Evolutionary conservation across 1,284 basidiomycete species (phyloP).

Genomic region (Entoloma clypeatum): DNA sequence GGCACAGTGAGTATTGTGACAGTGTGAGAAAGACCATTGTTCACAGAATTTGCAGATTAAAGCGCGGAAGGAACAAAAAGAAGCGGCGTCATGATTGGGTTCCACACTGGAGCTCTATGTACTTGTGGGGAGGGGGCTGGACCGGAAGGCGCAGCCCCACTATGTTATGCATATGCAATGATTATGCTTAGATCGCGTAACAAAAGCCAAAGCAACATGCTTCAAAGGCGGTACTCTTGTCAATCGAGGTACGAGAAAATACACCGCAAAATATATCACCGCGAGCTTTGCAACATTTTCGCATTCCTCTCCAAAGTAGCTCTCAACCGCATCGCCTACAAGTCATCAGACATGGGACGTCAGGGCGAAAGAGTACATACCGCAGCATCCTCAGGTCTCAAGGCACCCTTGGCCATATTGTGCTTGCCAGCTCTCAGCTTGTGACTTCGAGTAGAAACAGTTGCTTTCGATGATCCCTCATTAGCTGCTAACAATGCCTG

Average conservation of each 20-base stretch:
- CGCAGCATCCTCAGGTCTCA: constrained; percentile 75
- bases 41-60: constrained; percentile 44
- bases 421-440: constrained; percentile 65
- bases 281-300: constrained; percentile 35
- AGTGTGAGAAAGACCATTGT: constrained; percentile 4
- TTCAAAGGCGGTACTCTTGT: constrained; percentile 9
- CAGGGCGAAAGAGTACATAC: constrained; percentile 38
- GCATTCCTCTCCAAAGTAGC: constrained; percentile 58
- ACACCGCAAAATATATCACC: constrained; percentile 12
- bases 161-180: constrained; percentile 18
- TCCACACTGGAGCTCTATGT: constrained; percentile 7
- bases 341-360: constrained; percentile 5
- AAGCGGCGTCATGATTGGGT: constrained; percentile 41
- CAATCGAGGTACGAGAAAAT: background rate
- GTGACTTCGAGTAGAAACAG: constrained; percentile 36
- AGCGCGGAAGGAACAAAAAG: constrained; percentile 59
- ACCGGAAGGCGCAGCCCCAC: constrained; percentile 15
- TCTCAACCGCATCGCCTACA: constrained; percentile 52
- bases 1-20: constrained; percentile 65
- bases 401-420: constrained; percentile 81
- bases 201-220: constrained; percentile 16
- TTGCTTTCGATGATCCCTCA: constrained; percentile 41
- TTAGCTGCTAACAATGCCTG: constrained; percentile 52
- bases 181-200: constrained; percentile 15
- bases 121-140: constrained; percentile 10